Evolutionary conservation across 2,329 filamentous ascomycete genomes (phyloP), one percentile per base, ranked within the genome.

Genomic region (Ceratocystis ficicola): DNA sequence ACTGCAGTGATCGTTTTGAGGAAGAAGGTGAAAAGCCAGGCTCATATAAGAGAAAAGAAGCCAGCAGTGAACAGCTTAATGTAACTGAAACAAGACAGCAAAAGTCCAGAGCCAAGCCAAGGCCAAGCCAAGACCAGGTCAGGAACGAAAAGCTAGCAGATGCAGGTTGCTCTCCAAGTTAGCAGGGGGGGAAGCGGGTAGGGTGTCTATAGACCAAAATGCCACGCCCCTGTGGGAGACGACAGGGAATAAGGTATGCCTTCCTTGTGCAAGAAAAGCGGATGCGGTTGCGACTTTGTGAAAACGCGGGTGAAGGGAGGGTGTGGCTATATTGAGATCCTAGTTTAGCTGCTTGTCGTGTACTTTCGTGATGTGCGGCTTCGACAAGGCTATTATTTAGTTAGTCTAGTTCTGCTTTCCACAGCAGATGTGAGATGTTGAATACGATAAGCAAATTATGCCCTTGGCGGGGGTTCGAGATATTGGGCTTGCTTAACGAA

Each of bases 61-160:
- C 30, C 57, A 41, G 30, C 12, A 61, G 57, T 12, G 36, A 61
- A 22, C 32, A 61, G 59, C 20, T 52, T 52, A 52, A 52, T 52
- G 48, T 52, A 52, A 52, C 48, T 52, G 48, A 52, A 52, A 52
- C 48, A 52, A 52, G 48, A 52, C 30, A 52, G 48, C 48, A 52
- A 52, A 52, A 52, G 48, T 52, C 2, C 48, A 52, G 20, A 25
- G 48, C 36, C 32, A 36, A 22, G 36, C 22, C 25, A 52, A 44
- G 32, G 5, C 12, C 44, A 50, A 41, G 48, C 63, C 63, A 64
- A 57, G 30, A 17, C 46, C 46, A 57, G 46, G 20, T 30, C 63
- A 44, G 61, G 61, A 64, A 64, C 32, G 63, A 64, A 64, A 22
- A 64, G 46, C 50, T 57, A 28, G 36, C 44, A 22, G 46, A 57